Percentiles rank a stretch among this genome's conserved stretches.
phyloP scores from a whole-genome alignment of 2,329 filamentous ascomycete species.

The Aspergillus jensenii region DNA sequence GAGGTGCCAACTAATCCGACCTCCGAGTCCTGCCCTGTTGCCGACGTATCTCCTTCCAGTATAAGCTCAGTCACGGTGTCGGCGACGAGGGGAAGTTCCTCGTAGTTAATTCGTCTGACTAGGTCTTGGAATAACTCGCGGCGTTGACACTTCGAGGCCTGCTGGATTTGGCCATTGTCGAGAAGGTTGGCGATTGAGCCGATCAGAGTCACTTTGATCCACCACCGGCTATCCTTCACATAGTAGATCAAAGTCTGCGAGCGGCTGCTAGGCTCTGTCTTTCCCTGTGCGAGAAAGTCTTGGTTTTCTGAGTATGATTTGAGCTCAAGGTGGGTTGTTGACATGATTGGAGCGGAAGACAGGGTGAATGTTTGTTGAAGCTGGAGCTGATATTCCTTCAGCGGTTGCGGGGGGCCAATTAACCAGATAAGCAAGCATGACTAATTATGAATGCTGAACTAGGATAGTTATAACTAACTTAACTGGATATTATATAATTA shows the following conservation, averaged over 20 bases:
- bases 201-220: slow-evolving; percentile 20
- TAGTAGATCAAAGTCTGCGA: slow-evolving; percentile 18
- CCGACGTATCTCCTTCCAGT: slow-evolving; percentile 9
- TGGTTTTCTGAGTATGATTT: slow-evolving; percentile 12
- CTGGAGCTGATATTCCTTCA: neutral
- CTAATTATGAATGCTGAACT: neutral
- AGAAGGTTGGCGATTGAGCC: slow-evolving; percentile 7
- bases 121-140: slow-evolving; percentile 17
- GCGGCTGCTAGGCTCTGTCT: slow-evolving; percentile 7
- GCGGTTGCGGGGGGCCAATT: neutral
- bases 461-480: neutral
- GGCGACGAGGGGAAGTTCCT: slow-evolving; percentile 15
- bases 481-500: neutral
- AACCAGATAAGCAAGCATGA: neutral
- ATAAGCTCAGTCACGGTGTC: slow-evolving; percentile 22
- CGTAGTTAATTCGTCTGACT: slow-evolving; percentile 16
- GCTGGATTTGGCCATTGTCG: slow-evolving; percentile 4
- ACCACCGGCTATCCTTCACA: slow-evolving; percentile 17
- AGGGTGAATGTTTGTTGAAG: neutral
- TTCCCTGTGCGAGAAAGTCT: slow-evolving; percentile 6
- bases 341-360: neutral
- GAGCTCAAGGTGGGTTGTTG: neutral
- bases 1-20: neutral
- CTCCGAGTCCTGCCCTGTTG: neutral
- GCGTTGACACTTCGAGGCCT: slow-evolving; percentile 16